These are phyloP conservation scores for Phaeosphaeria sp. DNA, from an alignment of 2,329 filamentous ascomycete genomes.

Conservation along the genomic window DNA sequence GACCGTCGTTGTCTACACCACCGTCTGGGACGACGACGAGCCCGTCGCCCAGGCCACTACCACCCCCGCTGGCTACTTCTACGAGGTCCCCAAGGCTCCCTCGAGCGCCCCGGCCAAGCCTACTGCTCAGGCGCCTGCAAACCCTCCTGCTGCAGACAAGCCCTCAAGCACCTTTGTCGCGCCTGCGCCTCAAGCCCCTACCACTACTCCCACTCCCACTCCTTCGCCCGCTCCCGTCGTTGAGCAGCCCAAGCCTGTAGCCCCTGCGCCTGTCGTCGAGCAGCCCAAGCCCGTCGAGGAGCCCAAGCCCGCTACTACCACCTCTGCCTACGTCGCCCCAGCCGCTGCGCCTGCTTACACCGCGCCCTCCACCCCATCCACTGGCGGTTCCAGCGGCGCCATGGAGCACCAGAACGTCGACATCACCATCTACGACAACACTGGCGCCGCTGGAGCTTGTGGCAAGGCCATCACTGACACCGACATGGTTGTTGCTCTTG, in stretches of 20 bases:
- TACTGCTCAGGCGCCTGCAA: constrained; percentile 15
- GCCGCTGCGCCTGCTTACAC: constrained; percentile 7
- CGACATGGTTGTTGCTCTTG: constrained; percentile 38
- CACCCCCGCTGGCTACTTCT: constrained; percentile 28
- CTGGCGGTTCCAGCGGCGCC: constrained; percentile 8
- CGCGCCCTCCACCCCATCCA: constrained; percentile 8
- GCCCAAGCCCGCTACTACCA: constrained; percentile 9
- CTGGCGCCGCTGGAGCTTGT: constrained; percentile 38
- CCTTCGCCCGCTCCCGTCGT: not conserved
- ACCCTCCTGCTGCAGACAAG: constrained; percentile 13
- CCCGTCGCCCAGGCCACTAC: constrained; percentile 24
- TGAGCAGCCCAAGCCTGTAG: constrained; percentile 12
- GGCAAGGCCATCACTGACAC: constrained; percentile 31
- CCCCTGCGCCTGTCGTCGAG: constrained; percentile 9
- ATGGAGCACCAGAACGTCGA: constrained; percentile 27
- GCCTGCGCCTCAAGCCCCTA: constrained; percentile 4
- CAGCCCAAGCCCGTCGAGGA: constrained; percentile 5
- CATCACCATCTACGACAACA: constrained; percentile 45
- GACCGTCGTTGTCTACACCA: constrained; percentile 45
- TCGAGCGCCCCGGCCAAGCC: constrained; percentile 20
- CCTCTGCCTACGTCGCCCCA: constrained; percentile 13
- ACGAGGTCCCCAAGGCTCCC: constrained; percentile 30
- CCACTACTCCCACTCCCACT: not conserved
- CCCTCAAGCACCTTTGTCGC: constrained; percentile 9
- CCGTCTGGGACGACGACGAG: constrained; percentile 37